Percentiles rank a stretch among this genome's conserved stretches.
These are phyloP conservation scores for Furcasterigmium furcatum DNA, from an alignment of 2,329 filamentous ascomycete genomes.

Conservation along the genomic window DNA sequence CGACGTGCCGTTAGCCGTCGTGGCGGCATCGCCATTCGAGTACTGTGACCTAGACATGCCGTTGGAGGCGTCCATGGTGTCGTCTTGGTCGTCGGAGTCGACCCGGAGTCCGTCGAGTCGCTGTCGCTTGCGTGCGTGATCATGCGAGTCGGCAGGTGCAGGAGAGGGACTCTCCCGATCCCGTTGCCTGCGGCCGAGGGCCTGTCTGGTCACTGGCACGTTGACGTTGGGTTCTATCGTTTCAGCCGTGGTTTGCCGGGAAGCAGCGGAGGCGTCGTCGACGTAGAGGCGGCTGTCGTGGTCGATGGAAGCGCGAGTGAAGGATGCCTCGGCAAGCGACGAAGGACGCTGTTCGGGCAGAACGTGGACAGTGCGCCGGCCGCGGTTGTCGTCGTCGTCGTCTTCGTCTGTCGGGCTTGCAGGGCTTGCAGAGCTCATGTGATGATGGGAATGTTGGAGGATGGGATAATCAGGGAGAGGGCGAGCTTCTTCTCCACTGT, in stretches of 20 bases:
- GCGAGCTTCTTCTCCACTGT: no score
- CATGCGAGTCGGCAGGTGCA: conserved; percentile 61
- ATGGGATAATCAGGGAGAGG: no score
- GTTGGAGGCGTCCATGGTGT: conserved; percentile 46
- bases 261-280: background rate
- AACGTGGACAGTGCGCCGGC: no score
- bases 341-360: no score
- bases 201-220: conserved; percentile 23
- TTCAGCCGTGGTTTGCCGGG: conserved; percentile 19
- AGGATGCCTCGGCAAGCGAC: no score
- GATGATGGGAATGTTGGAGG: no score
- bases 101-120: conserved; percentile 49
- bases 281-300: no score
- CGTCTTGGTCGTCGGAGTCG: conserved; percentile 48
- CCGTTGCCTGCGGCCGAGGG: conserved; percentile 56
- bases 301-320: no score
- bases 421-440: no score
- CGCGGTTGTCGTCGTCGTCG: no score
- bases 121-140: conserved; percentile 53
- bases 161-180: conserved; percentile 25
- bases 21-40: background rate
- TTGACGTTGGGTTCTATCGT: conserved; percentile 34
- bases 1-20: background rate
- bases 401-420: no score
- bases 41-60: conserved; percentile 44